phyloP scores from a whole-genome alignment of 352 stramenopile species.

The Globisporangium barbulae region DNA sequence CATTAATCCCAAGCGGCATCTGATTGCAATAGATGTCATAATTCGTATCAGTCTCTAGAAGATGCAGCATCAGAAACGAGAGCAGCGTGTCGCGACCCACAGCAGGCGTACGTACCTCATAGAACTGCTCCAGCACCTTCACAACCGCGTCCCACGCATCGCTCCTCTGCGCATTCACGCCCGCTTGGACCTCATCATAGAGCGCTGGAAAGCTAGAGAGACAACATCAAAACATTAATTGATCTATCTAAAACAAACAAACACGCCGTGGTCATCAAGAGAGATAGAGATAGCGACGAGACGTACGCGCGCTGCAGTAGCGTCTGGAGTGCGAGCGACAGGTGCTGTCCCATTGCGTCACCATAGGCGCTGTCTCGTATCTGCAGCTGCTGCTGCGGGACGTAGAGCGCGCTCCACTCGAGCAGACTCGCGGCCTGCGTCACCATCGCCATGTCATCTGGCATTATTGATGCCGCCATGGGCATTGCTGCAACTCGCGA shows the following conservation, averaged over 20 bases:
- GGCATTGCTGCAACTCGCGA: slow-evolving; percentile 3
- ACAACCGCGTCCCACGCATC: slow-evolving; percentile 24
- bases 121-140: slow-evolving; percentile 42
- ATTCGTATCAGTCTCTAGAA: not conserved
- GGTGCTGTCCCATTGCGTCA: not conserved
- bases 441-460: not conserved
- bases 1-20: slow-evolving; percentile 25
- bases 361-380: not conserved
- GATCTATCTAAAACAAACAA: no score
- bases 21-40: not conserved
- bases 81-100: no score
- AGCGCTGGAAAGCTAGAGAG: slow-evolving; percentile 25
- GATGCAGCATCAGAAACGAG: no score
- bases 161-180: not conserved
- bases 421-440: slow-evolving; percentile 26
- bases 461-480: not conserved
- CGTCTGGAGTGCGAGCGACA: slow-evolving; percentile 15
- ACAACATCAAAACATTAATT: not conserved
- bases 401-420: slow-evolving; percentile 34
- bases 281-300: not conserved
- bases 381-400: not conserved
- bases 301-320: slow-evolving; percentile 24
- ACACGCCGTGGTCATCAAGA: not conserved
- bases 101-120: slow-evolving; percentile 32
- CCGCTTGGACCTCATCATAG: slow-evolving; percentile 16